phyloP scores from a whole-genome alignment of 495 filamentous ascomycete genomes.

The Hyaloscypha variabilis region DNA sequence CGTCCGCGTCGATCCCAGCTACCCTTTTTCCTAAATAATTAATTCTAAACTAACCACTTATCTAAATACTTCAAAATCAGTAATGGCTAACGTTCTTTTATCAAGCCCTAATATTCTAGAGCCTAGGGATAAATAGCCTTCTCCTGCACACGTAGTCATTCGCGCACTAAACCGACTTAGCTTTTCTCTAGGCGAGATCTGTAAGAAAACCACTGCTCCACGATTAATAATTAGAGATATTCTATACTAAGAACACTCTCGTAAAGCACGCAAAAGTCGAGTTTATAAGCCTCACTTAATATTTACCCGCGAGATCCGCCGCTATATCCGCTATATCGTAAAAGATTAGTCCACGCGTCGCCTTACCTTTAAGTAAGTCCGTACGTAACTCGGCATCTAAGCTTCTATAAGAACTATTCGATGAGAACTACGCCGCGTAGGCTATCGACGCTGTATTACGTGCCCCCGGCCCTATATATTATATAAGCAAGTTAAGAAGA shows the following conservation, averaged over 20 bases:
- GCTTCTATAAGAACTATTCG: too few relatives aligned
- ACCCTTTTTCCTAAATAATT: conserved; percentile 3
- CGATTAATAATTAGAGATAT: neutral
- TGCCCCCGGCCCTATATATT: too few relatives aligned
- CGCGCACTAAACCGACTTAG: neutral
- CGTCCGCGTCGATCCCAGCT: neutral
- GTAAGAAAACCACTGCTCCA: neutral
- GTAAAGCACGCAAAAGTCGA: neutral
- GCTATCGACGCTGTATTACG: too few relatives aligned
- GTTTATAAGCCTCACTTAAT: neutral
- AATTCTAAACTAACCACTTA: neutral
- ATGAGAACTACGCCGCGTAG: too few relatives aligned
- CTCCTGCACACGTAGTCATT: neutral
- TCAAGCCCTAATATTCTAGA: conserved; percentile 6
- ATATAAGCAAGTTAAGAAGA: neutral
- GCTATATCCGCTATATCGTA: conserved; percentile 3
- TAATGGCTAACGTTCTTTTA: neutral
- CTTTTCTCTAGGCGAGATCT: neutral
- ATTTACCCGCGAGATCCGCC: neutral
- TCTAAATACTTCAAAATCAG: neutral
- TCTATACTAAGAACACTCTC: conserved; percentile 7
- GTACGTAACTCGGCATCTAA: too few relatives aligned
- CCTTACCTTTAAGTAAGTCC: too few relatives aligned
- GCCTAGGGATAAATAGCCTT: neutral
- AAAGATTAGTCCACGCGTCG: conserved; percentile 3